Conservation (phyloP, 2,329 filamentous ascomycete species). For the Periconia digitata region DNA sequence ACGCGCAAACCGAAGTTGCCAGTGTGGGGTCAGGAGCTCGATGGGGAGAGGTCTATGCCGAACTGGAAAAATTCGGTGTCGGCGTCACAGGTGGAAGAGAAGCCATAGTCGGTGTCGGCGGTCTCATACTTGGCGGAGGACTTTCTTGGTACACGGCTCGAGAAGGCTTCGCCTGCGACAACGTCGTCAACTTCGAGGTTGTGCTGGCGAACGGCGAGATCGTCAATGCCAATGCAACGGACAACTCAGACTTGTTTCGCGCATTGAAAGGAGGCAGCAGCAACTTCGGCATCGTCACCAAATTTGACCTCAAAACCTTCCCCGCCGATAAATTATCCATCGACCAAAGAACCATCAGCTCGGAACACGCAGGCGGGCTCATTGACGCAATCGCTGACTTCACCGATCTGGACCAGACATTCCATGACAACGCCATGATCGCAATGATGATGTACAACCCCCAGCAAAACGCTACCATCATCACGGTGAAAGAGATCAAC, state of each 20-base stretch:
- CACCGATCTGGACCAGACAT: conserved; percentile 19
- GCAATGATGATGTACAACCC: background rate
- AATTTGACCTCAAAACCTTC: conserved; percentile 10
- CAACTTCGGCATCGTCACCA: conserved; percentile 35
- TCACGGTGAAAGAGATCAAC: background rate
- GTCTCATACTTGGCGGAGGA: conserved; percentile 32
- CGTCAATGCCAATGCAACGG: conserved; percentile 41
- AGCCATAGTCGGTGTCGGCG: conserved; percentile 30
- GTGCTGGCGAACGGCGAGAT: conserved; percentile 47
- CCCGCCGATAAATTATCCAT: conserved; percentile 20
- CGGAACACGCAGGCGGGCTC: background rate
- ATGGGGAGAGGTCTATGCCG: conserved; percentile 41
- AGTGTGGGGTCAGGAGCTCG: conserved; percentile 24
- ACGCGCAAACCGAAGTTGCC: conserved; percentile 18
- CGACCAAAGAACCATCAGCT: conserved; percentile 10
- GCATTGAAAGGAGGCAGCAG: conserved; percentile 43
- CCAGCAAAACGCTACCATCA: no score
- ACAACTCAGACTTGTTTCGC: conserved; percentile 43
- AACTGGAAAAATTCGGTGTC: conserved; percentile 17
- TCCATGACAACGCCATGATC: conserved; percentile 16
- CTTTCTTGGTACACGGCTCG: conserved; percentile 21
- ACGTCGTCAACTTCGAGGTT: conserved; percentile 38
- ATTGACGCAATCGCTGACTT: conserved; percentile 5
- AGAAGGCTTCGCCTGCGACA: conserved; percentile 20
- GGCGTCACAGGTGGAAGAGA: conserved; percentile 27